phyloP scores from a whole-genome alignment of 2,329 filamentous ascomycete genomes.

The Cadophora luteo-olivacea region DNA sequence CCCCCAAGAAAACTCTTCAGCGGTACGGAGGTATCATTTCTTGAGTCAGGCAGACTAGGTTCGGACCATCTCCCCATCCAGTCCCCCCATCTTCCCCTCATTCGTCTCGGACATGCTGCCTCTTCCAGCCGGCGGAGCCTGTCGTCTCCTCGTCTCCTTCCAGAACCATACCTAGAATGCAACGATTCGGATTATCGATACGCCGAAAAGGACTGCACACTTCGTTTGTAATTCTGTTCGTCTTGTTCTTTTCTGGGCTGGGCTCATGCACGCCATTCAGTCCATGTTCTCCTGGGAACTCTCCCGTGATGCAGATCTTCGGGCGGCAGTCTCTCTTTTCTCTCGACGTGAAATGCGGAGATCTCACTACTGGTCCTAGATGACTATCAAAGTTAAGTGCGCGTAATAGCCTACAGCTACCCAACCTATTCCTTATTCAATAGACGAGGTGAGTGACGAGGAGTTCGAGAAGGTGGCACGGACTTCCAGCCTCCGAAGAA shows the following conservation, averaged over 20 bases:
- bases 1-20: background rate
- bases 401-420: background rate
- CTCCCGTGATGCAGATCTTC: background rate
- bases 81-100: background rate
- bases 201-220: background rate
- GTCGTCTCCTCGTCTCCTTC: background rate
- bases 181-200: slow-evolving; percentile 7
- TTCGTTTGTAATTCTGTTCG: background rate
- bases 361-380: background rate
- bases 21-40: background rate
- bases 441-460: background rate
- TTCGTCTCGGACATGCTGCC: background rate
- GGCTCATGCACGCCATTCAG: background rate
- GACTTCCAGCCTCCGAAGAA: slow-evolving; percentile 1
- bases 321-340: background rate
- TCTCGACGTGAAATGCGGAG: background rate
- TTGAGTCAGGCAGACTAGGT: background rate
- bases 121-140: background rate
- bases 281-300: background rate
- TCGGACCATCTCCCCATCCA: background rate
- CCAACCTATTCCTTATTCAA: background rate
- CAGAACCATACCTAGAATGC: background rate
- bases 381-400: background rate
- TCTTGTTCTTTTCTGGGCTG: background rate
- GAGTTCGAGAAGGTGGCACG: background rate